Percentiles rank a stretch among this genome's conserved stretches.
These are phyloP conservation scores for Camelina laxa DNA, from an alignment of 345 rosid species.

Conservation along the genomic window DNA sequence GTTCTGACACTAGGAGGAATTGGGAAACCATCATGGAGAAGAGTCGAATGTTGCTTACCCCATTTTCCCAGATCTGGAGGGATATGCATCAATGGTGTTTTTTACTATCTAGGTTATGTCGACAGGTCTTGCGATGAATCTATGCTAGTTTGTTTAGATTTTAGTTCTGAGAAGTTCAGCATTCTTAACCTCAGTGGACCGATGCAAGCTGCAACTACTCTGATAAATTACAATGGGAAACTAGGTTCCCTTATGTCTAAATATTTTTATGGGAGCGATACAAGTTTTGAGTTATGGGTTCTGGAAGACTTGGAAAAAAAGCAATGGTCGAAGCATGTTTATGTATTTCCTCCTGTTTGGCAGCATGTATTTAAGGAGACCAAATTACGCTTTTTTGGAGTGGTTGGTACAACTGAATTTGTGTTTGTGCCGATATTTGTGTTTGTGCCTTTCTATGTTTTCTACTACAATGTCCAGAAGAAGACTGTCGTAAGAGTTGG, in stretches of 20 bases:
- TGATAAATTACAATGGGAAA: not conserved
- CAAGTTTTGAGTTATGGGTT: not conserved
- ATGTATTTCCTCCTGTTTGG: not conserved
- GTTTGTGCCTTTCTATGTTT: not conserved
- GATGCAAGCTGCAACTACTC: too few species aligned
- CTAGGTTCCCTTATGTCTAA: not conserved
- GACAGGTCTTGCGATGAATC: too few species aligned
- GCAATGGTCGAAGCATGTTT: not conserved
- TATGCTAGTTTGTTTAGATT: too few species aligned
- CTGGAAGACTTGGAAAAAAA: not conserved
- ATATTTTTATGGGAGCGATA: not conserved
- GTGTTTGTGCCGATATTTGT: not conserved
- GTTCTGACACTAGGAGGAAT: too few species aligned
- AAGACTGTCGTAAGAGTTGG: not conserved
- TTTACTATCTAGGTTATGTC: too few species aligned
- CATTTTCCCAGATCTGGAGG: too few species aligned
- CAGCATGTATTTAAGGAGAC: not conserved
- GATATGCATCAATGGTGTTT: too few species aligned
- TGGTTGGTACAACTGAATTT: not conserved
- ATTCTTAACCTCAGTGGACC: too few species aligned
- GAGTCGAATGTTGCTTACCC: too few species aligned
- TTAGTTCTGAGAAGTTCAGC: too few species aligned
- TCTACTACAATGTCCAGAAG: not conserved
- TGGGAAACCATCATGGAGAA: too few species aligned
- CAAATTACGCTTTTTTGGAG: not conserved